Evolutionary conservation across 139 green algal species (phyloP).

Genomic region (Closterium sp.): DNA sequence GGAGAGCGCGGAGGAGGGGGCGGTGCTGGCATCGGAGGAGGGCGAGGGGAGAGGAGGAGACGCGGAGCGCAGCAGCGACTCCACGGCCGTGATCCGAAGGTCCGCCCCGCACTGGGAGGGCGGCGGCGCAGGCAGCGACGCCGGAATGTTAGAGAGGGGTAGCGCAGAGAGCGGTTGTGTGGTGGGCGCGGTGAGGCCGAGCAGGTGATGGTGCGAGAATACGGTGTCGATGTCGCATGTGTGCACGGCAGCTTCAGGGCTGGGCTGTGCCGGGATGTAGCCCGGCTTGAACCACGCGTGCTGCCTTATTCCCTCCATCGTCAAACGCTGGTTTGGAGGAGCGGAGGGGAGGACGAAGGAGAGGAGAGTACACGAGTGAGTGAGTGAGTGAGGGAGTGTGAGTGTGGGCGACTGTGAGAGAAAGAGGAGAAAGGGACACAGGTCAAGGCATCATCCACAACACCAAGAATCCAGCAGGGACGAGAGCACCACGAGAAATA

Average conservation of each 20-base stretch:
- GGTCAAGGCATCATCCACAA: too few species aligned
- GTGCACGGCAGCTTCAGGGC: too few species aligned
- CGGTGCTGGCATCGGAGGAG: not conserved
- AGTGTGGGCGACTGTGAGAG: too few species aligned
- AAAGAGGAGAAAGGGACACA: too few species aligned
- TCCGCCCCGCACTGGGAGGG: too few species aligned
- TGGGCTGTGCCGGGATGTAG: conserved; percentile 9
- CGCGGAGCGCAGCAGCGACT: not conserved
- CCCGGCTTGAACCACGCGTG: conserved; percentile 28
- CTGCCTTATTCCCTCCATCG: not conserved
- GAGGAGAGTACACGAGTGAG: not conserved
- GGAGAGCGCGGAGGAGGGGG: not conserved
- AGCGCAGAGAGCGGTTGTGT: not conserved
- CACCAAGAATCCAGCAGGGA: too few species aligned
- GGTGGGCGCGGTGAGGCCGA: not conserved
- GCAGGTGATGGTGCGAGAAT: too few species aligned
- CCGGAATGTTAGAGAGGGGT: not conserved
- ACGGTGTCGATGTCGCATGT: too few species aligned
- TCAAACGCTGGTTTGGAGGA: conserved; percentile 3
- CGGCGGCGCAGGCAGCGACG: too few species aligned
- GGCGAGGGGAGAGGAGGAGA: not conserved
- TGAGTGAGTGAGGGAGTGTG: not conserved
- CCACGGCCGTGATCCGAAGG: not conserved
- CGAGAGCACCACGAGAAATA: too few species aligned
- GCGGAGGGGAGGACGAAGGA: not conserved